phyloP scores from a whole-genome alignment of 2,329 filamentous ascomycete species.

The Metarhizium brunneum region DNA sequence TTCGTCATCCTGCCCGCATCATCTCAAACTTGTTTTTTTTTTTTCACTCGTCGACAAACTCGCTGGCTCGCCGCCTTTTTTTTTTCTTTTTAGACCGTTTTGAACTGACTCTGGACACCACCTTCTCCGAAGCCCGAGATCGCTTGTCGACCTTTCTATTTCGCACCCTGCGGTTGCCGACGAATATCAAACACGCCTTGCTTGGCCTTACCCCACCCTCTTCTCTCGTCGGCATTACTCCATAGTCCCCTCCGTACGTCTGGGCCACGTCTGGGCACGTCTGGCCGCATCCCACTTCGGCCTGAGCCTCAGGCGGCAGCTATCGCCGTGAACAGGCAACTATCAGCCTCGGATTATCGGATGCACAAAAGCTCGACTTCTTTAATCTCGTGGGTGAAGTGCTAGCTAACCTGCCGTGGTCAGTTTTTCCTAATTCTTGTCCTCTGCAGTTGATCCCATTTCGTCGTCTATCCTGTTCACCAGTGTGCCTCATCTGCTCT shows the following conservation, averaged over 20 bases:
- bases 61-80: not conserved
- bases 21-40: not conserved
- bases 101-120: not conserved
- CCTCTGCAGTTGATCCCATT: conserved; percentile 1
- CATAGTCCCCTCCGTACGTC: not conserved
- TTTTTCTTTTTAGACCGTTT: not conserved
- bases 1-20: not conserved
- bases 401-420: conserved; percentile 3
- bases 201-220: not conserved
- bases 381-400: conserved; percentile 1
- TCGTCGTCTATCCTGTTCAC: not conserved
- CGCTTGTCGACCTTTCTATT: not conserved
- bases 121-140: not conserved
- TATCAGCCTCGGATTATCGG: conserved; percentile 1
- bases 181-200: not conserved
- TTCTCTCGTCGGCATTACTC: not conserved
- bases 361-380: not conserved
- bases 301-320: conserved; percentile 1
- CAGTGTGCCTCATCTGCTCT: conserved; percentile 1
- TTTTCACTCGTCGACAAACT: not conserved
- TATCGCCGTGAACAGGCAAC: conserved; percentile 1
- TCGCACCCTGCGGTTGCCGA: not conserved
- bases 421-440: conserved; percentile 4
- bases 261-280: not conserved
- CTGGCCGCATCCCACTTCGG: not conserved